phyloP scores from a whole-genome alignment of 805 yeast genomes.

The Clavispora carvajalis region DNA sequence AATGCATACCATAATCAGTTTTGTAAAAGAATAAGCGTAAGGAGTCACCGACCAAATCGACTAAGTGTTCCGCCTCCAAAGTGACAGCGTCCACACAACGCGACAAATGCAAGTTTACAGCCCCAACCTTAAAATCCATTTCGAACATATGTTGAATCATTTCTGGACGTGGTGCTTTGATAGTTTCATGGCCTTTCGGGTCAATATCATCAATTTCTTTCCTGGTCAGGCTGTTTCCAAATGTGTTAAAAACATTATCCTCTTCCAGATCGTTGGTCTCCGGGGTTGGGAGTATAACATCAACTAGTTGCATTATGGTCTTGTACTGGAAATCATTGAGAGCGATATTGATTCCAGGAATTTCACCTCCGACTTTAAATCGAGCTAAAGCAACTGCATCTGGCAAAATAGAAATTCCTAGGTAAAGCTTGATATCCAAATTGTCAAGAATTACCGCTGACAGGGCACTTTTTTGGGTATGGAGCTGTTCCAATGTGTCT shows the following conservation, averaged over 20 bases:
- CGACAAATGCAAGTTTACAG: conserved; percentile 55
- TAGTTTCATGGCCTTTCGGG: background rate
- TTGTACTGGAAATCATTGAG: conserved; percentile 89
- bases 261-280: conserved; percentile 30
- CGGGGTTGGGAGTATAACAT: conserved; percentile 55
- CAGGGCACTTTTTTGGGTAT: conserved; percentile 34
- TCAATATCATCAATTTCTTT: conserved; percentile 19
- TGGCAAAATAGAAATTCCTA: conserved; percentile 85
- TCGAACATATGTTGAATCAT: conserved; percentile 62
- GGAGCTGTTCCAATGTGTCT: conserved; percentile 70
- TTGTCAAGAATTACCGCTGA: conserved; percentile 68
- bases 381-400: conserved; percentile 69
- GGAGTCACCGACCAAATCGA: conserved; percentile 66
- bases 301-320: conserved; percentile 73
- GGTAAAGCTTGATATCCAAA: conserved; percentile 62
- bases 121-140: conserved; percentile 62
- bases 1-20: conserved; percentile 55
- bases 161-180: conserved; percentile 10
- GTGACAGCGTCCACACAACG: conserved; percentile 63
- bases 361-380: conserved; percentile 67
- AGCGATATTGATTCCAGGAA: conserved; percentile 67
- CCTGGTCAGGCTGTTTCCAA: conserved; percentile 13
- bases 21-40: conserved; percentile 57
- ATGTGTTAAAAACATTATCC: conserved; percentile 31
- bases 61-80: conserved; percentile 59